Percentiles rank a stretch among this genome's conserved stretches.
phyloP scores from a whole-genome alignment of 169 alveolate species.

The Plasmodium vivax region DNA sequence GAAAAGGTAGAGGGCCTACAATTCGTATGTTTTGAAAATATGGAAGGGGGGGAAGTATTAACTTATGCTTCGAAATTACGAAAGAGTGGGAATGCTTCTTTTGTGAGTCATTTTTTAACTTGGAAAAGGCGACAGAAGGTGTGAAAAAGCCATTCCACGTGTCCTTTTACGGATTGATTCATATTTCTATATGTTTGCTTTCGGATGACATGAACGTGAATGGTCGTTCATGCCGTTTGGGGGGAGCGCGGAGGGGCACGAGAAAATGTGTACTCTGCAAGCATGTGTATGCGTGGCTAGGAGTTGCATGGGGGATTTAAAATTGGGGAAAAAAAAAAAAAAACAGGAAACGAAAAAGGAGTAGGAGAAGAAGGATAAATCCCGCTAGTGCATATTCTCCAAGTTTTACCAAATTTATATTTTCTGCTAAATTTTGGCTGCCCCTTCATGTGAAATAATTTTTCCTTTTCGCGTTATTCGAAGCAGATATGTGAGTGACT shows the following conservation, averaged over 20 bases:
- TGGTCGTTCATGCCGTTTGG: neutral
- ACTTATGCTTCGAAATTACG: neutral
- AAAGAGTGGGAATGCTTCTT: neutral
- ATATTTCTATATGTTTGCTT: neutral
- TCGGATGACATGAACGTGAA: neutral
- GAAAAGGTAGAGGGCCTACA: constrained; percentile 45
- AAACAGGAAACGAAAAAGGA: neutral
- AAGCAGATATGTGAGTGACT: neutral
- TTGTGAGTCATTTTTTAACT: constrained; percentile 1
- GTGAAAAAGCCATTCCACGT: neutral
- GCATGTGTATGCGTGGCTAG: neutral
- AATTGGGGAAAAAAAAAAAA: neutral
- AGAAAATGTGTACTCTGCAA: neutral
- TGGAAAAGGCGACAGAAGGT: constrained; percentile 11
- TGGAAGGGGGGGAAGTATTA: neutral
- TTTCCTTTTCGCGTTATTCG: neutral
- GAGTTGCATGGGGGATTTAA: neutral
- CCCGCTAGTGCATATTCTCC: constrained; percentile 1
- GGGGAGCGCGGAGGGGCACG: neutral
- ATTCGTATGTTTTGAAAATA: constrained; percentile 6
- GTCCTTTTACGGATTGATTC: constrained; percentile 9
- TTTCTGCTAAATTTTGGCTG: neutral
- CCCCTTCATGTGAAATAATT: neutral
- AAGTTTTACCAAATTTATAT: neutral
- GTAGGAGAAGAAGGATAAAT: neutral